Evolutionary conservation across 2,329 filamentous ascomycete genomes (phyloP), one percentile per base, ranked within the genome.

Genomic region (Curvularia verruculosa): DNA sequence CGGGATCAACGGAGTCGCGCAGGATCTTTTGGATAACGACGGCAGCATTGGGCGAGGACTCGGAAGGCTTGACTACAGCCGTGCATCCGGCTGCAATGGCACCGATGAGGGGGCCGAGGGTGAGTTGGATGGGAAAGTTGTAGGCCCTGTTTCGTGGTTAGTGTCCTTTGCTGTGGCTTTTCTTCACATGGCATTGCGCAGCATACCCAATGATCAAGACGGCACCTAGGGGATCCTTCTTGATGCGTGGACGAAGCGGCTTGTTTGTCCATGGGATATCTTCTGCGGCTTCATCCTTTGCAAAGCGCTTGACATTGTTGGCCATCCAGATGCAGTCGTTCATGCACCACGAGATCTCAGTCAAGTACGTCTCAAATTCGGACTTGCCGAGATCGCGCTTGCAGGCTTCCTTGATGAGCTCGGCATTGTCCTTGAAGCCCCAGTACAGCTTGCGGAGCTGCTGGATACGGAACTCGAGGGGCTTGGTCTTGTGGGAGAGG

Each of bases 371-470:
- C 81, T 98, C 95, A 74, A 88, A 91, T 31, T 80, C 76, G 55
- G 88, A 84, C 82, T 96, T 96, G 75, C 86, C 84, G 63, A 98
- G 80, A 73, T 99, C 95, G 67, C 85, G 82, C 73, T 85, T 83
- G 73, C 92, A 85, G 21, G 94, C 92, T 75, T 91, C 89, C 64
- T 86, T 74, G 59, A 98, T 83, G 66, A 89, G 84, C 44, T 86
- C 81, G 54, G 87, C 84, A 74, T 91, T 88, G 81, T 98, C 94
- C 64, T 87, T 87, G 65, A 97, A 77, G 7, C 85, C 92, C 95
- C 95, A 98, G 82, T 96, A 98, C 54, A 98, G 87, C 83, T 92
- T 94, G 68, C 93, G 89, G 59, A 99, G 86, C 83, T 98, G 95
- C 52, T 86, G 83, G 61, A 93, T 82, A 62, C 95, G 88, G 80